These are phyloP conservation scores for Metschnikowia cubensis DNA, from an alignment of 805 yeast species.

Conservation along the genomic window DNA sequence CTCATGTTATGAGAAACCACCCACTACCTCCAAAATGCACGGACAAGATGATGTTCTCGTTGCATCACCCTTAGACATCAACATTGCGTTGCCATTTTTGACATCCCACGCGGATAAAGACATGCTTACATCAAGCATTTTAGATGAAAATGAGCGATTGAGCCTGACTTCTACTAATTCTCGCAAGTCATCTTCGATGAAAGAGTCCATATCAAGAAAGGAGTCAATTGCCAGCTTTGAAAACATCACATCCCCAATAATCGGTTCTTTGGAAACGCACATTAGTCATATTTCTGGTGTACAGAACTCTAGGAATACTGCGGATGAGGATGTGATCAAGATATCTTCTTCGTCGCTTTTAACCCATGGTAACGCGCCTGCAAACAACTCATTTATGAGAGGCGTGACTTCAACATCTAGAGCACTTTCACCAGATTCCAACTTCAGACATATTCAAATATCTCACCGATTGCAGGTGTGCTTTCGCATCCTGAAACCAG, in stretches of 20 bases:
- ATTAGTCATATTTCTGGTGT: constrained; percentile 22
- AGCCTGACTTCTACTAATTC: background rate
- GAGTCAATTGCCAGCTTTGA: constrained; percentile 8
- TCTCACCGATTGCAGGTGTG: constrained; percentile 69
- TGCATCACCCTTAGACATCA: constrained; percentile 42
- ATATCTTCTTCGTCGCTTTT: constrained; percentile 31
- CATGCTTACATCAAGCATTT: constrained; percentile 19
- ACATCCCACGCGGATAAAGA: constrained; percentile 36
- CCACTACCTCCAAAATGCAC: background rate
- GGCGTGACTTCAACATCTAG: constrained; percentile 34
- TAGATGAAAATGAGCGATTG: constrained; percentile 6
- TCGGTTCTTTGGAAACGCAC: constrained; percentile 40
- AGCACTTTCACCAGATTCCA: constrained; percentile 59
- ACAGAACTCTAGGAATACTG: constrained; percentile 6
- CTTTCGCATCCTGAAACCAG: constrained; percentile 62
- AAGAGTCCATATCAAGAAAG: constrained; percentile 23
- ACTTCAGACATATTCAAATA: constrained; percentile 58
- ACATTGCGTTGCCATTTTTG: constrained; percentile 41
- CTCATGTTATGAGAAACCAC: constrained; percentile 44
- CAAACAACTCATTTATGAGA: constrained; percentile 27
- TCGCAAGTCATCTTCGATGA: constrained; percentile 19
- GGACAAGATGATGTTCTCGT: constrained; percentile 23
- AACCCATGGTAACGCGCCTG: constrained; percentile 21
- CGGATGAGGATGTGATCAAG: constrained; percentile 21
- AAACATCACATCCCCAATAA: constrained; percentile 28